Evolutionary conservation across 257 asterid genomes (phyloP).

Genomic region (Cruciata laevipes): DNA sequence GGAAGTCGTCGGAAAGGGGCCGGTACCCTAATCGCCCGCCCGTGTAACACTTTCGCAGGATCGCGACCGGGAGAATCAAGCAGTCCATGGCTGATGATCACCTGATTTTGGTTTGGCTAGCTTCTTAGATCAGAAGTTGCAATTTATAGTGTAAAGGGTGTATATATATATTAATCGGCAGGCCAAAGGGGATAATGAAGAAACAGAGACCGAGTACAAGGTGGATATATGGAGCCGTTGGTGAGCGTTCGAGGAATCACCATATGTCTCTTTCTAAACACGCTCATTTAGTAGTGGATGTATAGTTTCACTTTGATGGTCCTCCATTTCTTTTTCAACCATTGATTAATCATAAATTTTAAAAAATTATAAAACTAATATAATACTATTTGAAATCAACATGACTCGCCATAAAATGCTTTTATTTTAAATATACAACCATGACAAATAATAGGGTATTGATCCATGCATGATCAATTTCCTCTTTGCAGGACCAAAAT

Average conservation of each 20-base stretch:
- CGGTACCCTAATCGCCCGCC: slow-evolving; percentile 23
- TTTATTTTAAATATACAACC: too few species aligned
- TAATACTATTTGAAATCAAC: too few species aligned
- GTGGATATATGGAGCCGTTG: neutral
- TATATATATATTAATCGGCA: neutral
- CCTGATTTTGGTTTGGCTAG: neutral
- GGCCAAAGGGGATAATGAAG: neutral
- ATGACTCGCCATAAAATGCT: too few species aligned
- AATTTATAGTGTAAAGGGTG: neutral
- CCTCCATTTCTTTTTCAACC: too few species aligned
- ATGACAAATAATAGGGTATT: too few species aligned
- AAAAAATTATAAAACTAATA: too few species aligned
- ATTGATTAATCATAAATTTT: too few species aligned
- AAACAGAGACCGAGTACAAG: neutral
- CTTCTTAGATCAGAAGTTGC: neutral
- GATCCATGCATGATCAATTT: too few species aligned
- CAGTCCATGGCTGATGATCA: slow-evolving; percentile 32
- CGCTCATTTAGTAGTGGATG: too few species aligned
- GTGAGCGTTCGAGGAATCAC: neutral
- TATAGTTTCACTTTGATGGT: too few species aligned
- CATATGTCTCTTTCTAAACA: neutral
- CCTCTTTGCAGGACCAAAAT: too few species aligned
- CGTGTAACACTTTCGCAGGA: slow-evolving; percentile 26
- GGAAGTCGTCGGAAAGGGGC: slow-evolving; percentile 17
- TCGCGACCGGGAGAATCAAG: slow-evolving; percentile 26